Conservation (phyloP, 257 asterid genomes). For the Lithospermum erythrorhizon region DNA sequence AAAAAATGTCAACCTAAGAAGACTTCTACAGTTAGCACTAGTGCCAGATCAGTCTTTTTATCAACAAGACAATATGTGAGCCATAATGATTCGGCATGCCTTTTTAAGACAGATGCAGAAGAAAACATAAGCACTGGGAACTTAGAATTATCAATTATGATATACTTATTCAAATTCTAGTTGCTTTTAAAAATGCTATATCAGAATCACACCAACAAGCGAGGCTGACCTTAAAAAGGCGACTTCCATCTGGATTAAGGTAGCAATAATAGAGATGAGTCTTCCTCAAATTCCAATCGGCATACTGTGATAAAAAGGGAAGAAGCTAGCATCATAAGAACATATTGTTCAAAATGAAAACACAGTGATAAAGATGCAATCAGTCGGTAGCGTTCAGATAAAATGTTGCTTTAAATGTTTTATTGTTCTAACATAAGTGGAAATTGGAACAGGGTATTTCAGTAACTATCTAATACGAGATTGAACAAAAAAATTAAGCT, state of each 20-base stretch:
- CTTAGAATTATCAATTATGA: no score
- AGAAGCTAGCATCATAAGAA: neutral
- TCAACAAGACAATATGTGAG: no score
- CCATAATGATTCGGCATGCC: no score
- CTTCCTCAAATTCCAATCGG: conserved; percentile 58
- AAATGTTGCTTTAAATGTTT: neutral
- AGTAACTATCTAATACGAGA: neutral
- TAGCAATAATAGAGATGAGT: conserved; percentile 48
- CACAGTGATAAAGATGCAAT: neutral
- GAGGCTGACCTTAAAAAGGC: conserved; percentile 50
- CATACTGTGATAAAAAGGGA: conserved; percentile 29
- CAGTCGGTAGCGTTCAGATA: neutral
- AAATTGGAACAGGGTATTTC: neutral
- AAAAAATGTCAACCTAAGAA: no score
- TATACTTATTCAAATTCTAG: no score
- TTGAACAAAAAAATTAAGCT: no score
- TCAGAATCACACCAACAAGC: neutral
- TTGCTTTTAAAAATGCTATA: neutral
- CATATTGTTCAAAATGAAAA: neutral
- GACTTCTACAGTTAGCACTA: no score
- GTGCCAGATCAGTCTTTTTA: no score
- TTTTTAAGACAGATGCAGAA: no score
- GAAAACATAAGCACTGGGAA: no score
- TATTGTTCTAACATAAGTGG: neutral
- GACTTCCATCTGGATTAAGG: conserved; percentile 35